Percentiles rank a stretch among this genome's conserved stretches.
These are phyloP conservation scores for Fusarium sp. DNA, from an alignment of 2,329 filamentous ascomycete species.

Conservation along the genomic window DNA sequence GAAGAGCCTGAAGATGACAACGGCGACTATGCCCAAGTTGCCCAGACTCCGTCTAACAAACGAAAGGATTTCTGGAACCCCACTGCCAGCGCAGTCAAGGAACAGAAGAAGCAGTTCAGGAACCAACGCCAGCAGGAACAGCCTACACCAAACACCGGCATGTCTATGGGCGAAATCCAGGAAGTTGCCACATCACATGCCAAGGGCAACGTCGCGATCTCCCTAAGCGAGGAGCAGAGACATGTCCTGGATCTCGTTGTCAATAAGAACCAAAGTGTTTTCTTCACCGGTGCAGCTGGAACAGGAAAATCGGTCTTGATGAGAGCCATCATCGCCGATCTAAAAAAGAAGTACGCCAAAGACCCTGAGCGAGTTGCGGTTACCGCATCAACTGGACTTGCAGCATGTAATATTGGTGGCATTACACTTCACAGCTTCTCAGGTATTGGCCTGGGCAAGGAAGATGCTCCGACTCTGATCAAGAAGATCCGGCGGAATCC, in stretches of 20 bases:
- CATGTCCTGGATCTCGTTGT: conserved; percentile 88
- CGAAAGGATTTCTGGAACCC: conserved; percentile 47
- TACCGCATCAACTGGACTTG: conserved; percentile 95
- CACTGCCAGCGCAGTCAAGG: conserved; percentile 61
- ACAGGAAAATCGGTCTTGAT: conserved; percentile 98
- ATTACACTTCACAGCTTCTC: conserved; percentile 97
- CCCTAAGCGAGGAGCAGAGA: conserved; percentile 88
- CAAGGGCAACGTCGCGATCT: conserved; percentile 66
- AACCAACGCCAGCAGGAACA: conserved; percentile 65
- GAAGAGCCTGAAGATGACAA: conserved; percentile 56
- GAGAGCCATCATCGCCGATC: conserved; percentile 86
- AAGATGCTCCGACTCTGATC: conserved; percentile 83
- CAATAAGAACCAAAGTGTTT: conserved; percentile 87
- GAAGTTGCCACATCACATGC: conserved; percentile 54
- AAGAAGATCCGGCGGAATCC: conserved; percentile 92
- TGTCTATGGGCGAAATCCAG: conserved; percentile 55
- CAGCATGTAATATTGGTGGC: conserved; percentile 96
- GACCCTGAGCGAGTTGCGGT: conserved; percentile 91
- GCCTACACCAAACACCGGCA: conserved; percentile 55
- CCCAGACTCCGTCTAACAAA: conserved; percentile 48
- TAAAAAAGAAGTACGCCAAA: conserved; percentile 82
- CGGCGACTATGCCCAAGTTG: conserved; percentile 20
- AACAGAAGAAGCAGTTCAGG: conserved; percentile 82
- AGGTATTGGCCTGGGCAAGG: conserved; percentile 93
- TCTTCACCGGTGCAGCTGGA: conserved; percentile 97